A percentile compares a stretch with the other conserved stretches of the same genome.
Conservation (phyloP, 768 basidiomycete species). For the Mrakia hoshinonis region DNA sequence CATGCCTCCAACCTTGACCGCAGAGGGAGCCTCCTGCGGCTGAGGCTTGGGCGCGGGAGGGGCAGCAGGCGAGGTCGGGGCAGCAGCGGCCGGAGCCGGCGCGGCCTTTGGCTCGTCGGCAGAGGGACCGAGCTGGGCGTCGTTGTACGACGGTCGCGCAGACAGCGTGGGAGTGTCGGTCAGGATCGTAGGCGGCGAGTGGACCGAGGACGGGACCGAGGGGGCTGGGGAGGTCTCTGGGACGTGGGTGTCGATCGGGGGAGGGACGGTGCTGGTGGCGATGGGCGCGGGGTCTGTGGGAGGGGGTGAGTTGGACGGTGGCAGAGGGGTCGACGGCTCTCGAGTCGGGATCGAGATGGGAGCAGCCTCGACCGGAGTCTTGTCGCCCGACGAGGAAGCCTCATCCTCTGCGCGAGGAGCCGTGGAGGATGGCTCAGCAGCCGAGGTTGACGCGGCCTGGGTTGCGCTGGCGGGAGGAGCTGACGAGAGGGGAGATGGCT, state of each 20-base stretch:
- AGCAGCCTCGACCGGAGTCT: neutral
- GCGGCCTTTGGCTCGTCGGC: neutral
- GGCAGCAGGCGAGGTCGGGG: neutral
- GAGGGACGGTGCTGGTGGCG: neutral
- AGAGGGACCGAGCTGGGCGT: neutral
- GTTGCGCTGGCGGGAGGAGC: neutral
- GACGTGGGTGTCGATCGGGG: conserved; percentile 6
- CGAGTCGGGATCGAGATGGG: conserved; percentile 8
- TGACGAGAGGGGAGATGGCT: conserved; percentile 4
- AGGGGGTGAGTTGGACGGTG: conserved; percentile 12
- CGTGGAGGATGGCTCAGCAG: neutral
- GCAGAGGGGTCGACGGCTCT: neutral
- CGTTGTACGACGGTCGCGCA: neutral
- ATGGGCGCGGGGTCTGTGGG: neutral
- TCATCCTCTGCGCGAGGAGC: neutral
- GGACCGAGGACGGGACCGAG: conserved; percentile 1
- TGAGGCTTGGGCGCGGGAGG: neutral
- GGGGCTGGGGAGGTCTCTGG: neutral
- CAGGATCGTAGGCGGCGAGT: conserved; percentile 7
- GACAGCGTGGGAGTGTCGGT: neutral
- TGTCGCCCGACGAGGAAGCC: neutral
- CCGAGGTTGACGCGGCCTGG: neutral
- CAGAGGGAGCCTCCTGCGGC: conserved; percentile 12
- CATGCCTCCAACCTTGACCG: conserved; percentile 27
- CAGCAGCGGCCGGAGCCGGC: neutral